Evolutionary conservation across 371 early-diverging fungal species (phyloP), one percentile per base, ranked within the genome.

Genomic region (Apophysomyces elegans): DNA sequence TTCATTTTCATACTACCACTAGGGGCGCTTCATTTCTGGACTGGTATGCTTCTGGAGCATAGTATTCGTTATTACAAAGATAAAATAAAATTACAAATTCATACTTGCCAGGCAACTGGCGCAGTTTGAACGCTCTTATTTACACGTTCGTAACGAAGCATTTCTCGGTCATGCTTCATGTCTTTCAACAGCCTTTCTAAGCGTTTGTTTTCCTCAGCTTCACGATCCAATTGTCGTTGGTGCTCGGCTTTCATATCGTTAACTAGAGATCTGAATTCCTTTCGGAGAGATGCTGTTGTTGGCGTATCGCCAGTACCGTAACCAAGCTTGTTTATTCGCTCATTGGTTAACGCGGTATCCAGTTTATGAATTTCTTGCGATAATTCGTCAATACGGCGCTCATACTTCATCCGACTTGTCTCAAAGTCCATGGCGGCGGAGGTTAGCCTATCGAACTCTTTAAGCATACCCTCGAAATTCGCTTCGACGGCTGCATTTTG

Each of bases 231-330:
- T 1, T 74, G 62, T 58, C 77, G 78, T 61, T 86, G 84, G 54
- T 89, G 88, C 36, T 89, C 88, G 7, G 71, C 59, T 56, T 85
- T 82, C 60, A 85, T 66, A 39, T 86, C 85, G n/a, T 62, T 74
- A 62, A 88, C 84, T 66, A 87, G 81, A 11, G 81, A 72, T 58
- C 86, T 71, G 61, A 89, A 89, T 47, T 89, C 89, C 62, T 80
- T 86, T 26, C 89, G 72, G 47, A 89, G 62, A 0, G 86, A 79
- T 2, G 87, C 81, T 0, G 89, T 89, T 0, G 88, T 81, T 0
- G 79, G 65, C 8, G 75, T 74, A 18, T 80, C 81, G 7, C 56
- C 32, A 18, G 44, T 58, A 1, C 18, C 54, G 45, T 70, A 59
- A 4, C 75, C 78, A 35, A 77, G 38, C 18, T 73, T 70, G 45